Base-by-base conservation (phyloP, 1,284 basidiomycete genomes). In the Naganishia sp. region DNA sequence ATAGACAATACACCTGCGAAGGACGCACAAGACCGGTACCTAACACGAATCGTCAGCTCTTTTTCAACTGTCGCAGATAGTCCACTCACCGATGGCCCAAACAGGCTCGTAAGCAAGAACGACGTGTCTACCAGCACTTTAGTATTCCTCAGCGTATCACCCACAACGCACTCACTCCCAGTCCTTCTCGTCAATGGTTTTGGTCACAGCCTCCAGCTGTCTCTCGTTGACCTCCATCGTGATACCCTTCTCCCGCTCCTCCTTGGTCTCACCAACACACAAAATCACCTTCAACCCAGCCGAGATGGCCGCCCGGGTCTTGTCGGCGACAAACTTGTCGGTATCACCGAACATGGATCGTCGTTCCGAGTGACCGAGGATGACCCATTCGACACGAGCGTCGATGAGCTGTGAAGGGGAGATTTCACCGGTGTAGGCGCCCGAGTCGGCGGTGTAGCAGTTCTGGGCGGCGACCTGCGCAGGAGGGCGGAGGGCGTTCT, bases 301-400 rank as follows among this genome's bases (percentile, higher is more conserved):
- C 60, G 86, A 86, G 70, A 96, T 81, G 10, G 94, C 90, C 4
- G 88, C 88, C 72, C 86, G 84, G 69, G 90, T 93, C 85, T 98
- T 99, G 70, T 85, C 83, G 18, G 92, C 94, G 68, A 98, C 88
- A 64, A 90, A 74, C 68, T 86, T 86, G 71, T 92, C 92, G 25
- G 87, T 85, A 80, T 99, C 96, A 77, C 87, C 84, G 84, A 99
- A 99, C 71, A 96, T 80, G 5, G 90, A 89, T 67, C 95, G 89
- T 72, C 96, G 90, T 81, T 99, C 96, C 54, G 94, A 97, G 84
- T 99, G 95, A 85, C 94, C 95, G 67, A 98, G 86, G 78, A 99
- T 90, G 72, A 97, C 94, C 81, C 91, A 98, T 67, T 90, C 90
- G 71, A 98, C 87, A 3, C 83, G 84, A 21, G 90, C 90, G 76